Evolutionary conservation across 2,329 filamentous ascomycete species (phyloP).

Genomic region (Colletotrichum sp.): DNA sequence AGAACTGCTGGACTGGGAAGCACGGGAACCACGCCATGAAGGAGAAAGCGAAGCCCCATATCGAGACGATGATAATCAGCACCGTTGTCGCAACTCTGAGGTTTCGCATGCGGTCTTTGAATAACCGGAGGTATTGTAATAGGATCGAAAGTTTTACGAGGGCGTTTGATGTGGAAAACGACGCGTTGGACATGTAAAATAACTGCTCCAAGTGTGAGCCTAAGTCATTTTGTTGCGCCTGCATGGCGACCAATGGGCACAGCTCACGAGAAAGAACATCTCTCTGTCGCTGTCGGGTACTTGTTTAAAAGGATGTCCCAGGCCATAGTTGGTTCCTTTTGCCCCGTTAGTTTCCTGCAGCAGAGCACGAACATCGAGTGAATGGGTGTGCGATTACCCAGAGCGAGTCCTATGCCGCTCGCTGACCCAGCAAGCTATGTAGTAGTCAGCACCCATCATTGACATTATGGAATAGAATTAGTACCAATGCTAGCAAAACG

Average conservation of each 20-base stretch:
- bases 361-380: neutral
- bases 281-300: constrained; percentile 3
- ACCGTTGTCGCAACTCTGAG: neutral
- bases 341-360: neutral
- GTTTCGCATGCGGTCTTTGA: neutral
- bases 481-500: neutral
- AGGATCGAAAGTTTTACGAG: neutral
- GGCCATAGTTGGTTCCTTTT: neutral
- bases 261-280: neutral
- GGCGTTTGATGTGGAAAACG: neutral
- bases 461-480: fast-evolving
- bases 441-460: neutral
- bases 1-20: constrained; percentile 4
- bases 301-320: neutral
- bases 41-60: neutral
- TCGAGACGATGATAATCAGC: neutral
- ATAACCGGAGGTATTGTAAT: constrained; percentile 1
- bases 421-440: neutral
- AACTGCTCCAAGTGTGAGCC: neutral
- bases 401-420: neutral
- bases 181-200: constrained; percentile 5
- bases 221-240: no score
- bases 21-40: constrained; percentile 13
- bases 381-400: neutral
- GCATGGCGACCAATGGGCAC: neutral